Percentiles rank a stretch among this genome's conserved stretches.
These are phyloP conservation scores for Pichia sp. DNA, from an alignment of 1,139 yeast species.

Conservation along the genomic window DNA sequence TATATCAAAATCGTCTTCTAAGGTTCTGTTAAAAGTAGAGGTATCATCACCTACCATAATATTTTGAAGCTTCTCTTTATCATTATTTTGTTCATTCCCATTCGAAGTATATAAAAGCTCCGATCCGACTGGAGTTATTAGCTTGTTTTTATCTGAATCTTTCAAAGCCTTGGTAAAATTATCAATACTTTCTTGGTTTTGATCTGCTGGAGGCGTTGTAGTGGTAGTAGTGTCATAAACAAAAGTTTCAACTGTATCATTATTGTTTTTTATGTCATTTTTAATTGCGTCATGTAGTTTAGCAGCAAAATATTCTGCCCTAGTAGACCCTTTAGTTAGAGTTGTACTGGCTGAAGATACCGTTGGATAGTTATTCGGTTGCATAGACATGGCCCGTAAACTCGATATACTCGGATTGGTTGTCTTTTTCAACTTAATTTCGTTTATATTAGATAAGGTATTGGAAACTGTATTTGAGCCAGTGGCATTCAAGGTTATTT, in stretches of 20 bases:
- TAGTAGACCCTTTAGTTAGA: slow-evolving; percentile 37
- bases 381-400: slow-evolving; percentile 18
- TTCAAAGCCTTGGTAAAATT: neutral
- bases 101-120: neutral
- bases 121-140: neutral
- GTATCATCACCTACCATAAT: slow-evolving; percentile 5
- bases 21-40: slow-evolving; percentile 9
- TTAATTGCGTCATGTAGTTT: slow-evolving; percentile 82
- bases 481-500: neutral
- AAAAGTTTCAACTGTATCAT: slow-evolving; percentile 90
- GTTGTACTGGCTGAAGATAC: slow-evolving; percentile 24
- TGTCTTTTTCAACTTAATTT: slow-evolving; percentile 15
- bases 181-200: slow-evolving; percentile 3
- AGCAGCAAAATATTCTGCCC: slow-evolving; percentile 93
- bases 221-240: slow-evolving; percentile 66
- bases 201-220: slow-evolving; percentile 14
- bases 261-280: slow-evolving; percentile 68
- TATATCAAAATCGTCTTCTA: slow-evolving; percentile 16
- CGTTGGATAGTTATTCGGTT: slow-evolving; percentile 16
- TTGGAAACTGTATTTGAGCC: neutral
- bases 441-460: slow-evolving; percentile 4
- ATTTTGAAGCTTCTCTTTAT: slow-evolving; percentile 10
- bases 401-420: slow-evolving; percentile 22
- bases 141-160: slow-evolving; percentile 1
- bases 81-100: neutral